Conservation (phyloP, 2,329 filamentous ascomycete species). For the Nannizziopsis arthrosporioides region DNA sequence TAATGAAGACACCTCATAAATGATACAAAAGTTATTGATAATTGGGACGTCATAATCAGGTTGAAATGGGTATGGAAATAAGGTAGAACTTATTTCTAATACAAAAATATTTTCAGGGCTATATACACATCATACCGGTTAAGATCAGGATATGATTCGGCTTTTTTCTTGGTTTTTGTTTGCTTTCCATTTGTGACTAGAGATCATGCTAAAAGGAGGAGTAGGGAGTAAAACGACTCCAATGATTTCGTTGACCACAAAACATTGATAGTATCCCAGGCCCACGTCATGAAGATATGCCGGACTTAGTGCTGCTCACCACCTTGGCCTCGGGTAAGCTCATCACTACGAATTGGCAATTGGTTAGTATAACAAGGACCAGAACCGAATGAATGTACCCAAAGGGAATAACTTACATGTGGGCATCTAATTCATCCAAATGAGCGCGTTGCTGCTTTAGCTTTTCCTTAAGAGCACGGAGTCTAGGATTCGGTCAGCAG, state of each 20-base stretch:
- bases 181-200: not conserved
- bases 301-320: slow-evolving; percentile 45
- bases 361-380: not conserved
- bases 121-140: slow-evolving; percentile 8
- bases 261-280: not conserved
- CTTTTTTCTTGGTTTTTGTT: not conserved
- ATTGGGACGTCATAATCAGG: not conserved
- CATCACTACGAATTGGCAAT: slow-evolving; percentile 45
- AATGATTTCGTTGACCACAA: not conserved
- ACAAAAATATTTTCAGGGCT: slow-evolving; percentile 1
- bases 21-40: not conserved
- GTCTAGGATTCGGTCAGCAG: slow-evolving; percentile 31
- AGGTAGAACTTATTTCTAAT: not conserved
- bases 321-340: slow-evolving; percentile 60
- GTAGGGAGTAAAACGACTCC: slow-evolving; percentile 2
- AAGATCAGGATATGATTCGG: not conserved
- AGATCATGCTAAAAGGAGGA: not conserved
- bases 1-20: too few species aligned
- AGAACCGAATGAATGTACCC: not conserved
- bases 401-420: slow-evolving; percentile 54
- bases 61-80: not conserved
- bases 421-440: slow-evolving; percentile 70
- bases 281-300: not conserved
- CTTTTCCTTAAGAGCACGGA: slow-evolving; percentile 56
- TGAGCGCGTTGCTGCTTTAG: slow-evolving; percentile 68